A percentile compares a stretch with the other conserved stretches of the same genome.
Evolutionary conservation across 176 grass and related monocot species (phyloP).

Genomic region (Oryza punctata): DNA sequence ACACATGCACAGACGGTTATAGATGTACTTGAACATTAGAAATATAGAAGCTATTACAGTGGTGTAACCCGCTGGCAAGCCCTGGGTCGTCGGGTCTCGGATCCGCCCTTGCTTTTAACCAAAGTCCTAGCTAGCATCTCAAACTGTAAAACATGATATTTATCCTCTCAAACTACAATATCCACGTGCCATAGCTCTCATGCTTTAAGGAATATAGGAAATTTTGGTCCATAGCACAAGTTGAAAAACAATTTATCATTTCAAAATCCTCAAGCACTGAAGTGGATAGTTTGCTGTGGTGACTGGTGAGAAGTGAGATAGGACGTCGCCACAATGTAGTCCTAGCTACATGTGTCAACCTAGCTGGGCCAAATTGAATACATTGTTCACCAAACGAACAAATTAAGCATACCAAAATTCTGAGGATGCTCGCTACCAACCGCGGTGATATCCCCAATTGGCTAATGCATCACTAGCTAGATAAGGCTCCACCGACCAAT

Average conservation of each 20-base stretch:
- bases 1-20: no score
- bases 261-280: not conserved
- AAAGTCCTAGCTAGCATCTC: not conserved
- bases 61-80: no score
- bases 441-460: conserved; percentile 19
- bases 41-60: no score
- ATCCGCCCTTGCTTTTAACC: not conserved
- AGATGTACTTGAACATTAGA: no score
- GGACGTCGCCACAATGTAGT: not conserved
- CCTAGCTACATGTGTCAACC: not conserved
- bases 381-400: not conserved
- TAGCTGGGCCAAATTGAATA: not conserved
- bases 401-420: not conserved
- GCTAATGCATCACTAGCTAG: not conserved
- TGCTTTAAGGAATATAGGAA: no score
- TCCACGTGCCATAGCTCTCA: not conserved
- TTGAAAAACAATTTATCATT: not conserved
- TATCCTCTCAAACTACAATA: not conserved
- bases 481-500: conserved; percentile 27
- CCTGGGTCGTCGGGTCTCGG: not conserved
- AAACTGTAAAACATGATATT: not conserved
- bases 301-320: not conserved
- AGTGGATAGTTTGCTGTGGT: not conserved
- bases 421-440: conserved; percentile 24
- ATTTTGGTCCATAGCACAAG: not conserved